Percentiles rank a stretch among this genome's conserved stretches.
Conservation (phyloP, 2,329 filamentous ascomycete species). For the Diaporthe vaccinii region DNA sequence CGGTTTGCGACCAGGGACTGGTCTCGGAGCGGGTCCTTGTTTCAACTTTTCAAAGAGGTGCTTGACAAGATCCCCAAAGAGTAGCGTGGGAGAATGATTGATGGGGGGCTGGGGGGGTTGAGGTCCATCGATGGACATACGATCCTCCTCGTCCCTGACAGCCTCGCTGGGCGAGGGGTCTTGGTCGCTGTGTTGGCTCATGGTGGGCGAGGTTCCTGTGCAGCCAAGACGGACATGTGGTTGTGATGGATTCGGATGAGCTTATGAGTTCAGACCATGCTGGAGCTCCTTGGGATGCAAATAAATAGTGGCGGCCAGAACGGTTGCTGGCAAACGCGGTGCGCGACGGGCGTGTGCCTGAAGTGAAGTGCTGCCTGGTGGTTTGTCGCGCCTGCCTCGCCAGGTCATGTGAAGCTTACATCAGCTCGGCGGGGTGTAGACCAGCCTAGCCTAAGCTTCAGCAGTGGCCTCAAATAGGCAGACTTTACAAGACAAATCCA, state of each 20-base stretch:
- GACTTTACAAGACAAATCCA: neutral
- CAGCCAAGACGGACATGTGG: neutral
- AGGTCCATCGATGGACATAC: conserved; percentile 61
- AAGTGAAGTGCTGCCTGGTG: conserved; percentile 30
- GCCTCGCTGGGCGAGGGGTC: conserved; percentile 52
- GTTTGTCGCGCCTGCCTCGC: conserved; percentile 24
- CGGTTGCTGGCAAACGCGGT: neutral
- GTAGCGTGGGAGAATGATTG: conserved; percentile 83
- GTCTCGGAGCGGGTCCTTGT: conserved; percentile 76
- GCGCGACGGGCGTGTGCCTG: conserved; percentile 14
- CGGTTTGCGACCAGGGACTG: conserved; percentile 71
- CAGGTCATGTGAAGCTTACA: conserved; percentile 35
- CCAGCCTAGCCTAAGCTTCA: neutral
- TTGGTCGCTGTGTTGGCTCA: conserved; percentile 50
- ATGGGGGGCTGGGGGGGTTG: conserved; percentile 71
- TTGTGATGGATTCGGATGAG: neutral
- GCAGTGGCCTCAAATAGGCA: neutral
- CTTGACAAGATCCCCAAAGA: conserved; percentile 84
- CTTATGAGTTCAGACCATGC: neutral
- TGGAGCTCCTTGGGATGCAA: neutral
- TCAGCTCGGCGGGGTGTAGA: neutral
- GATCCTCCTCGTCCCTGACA: conserved; percentile 64
- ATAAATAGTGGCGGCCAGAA: neutral
- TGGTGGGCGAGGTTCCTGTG: conserved; percentile 42
- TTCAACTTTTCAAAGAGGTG: conserved; percentile 84